Conservation (phyloP, 495 filamentous ascomycete species). For the Penicillium lividum region DNA sequence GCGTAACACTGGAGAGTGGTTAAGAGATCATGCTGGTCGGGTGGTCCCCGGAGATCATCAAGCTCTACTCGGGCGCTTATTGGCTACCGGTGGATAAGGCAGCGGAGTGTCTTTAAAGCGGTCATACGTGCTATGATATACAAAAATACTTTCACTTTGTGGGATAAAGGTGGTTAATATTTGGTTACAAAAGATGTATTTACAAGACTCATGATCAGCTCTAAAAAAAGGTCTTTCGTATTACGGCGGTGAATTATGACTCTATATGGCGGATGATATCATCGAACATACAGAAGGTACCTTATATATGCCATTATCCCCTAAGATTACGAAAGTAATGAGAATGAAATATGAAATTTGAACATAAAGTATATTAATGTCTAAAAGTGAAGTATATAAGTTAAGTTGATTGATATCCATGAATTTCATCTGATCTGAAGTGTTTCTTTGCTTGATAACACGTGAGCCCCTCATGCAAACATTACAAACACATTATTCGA, state of each 20-base stretch:
- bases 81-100: neutral
- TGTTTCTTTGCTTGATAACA: neutral
- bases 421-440: neutral
- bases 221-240: neutral
- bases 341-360: too few species aligned
- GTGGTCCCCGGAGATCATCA: conserved; percentile 4
- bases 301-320: too few species aligned
- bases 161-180: neutral
- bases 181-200: neutral
- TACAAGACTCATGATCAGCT: neutral
- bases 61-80: conserved; percentile 6
- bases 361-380: too few species aligned
- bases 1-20: neutral
- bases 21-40: conserved; percentile 3
- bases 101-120: neutral
- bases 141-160: neutral
- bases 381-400: neutral
- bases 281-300: neutral
- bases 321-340: too few species aligned
- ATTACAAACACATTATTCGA: conserved; percentile 23
- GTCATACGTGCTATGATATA: too few species aligned
- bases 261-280: neutral
- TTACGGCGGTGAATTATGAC: neutral
- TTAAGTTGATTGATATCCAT: neutral
- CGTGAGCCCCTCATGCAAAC: conserved; percentile 24